Base-by-base conservation (phyloP, 106 monocot species). In the Phalaenopsis aphrodite region DNA sequence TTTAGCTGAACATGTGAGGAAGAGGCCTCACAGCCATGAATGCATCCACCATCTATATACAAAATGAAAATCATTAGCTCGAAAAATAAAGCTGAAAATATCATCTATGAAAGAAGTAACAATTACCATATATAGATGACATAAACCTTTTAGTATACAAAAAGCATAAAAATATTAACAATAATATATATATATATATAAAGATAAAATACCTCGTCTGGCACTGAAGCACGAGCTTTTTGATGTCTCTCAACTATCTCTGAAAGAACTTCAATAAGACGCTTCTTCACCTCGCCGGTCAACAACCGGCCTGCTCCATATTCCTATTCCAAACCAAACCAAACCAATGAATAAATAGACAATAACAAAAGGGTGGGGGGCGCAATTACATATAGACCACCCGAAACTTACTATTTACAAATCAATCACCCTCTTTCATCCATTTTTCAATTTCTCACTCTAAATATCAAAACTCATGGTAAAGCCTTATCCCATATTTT, bases 21-120 rank as follows among this genome's bases (percentile, higher is more conserved):
- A 96, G 93, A 76, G 96, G 96, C 69, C 96, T 88, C 78, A 91
- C 93, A 41, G 93, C 90, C 96, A 96, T 96, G 76, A 96, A 96
- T 55, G 93, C 92, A 81, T 94, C 96, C 47, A 96, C 96, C 91
- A 96, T 92, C 96, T 94, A 85, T 7, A 69, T 38, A 69, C 68
- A 68, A 68, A 12, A 38, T n/a, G 61, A 61, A 21, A 61, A 9
- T 23, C 10, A 5, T 61, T 61, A 21, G 2, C n/a, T 5, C 21
- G 61, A 5, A 61, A 52, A 61, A 61, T 61, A 61, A 3, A 61
- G 6, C 8, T 38, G 2, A 14, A 69, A 39, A 39, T 39, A 38
- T 69, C 69, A 39, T 65, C 15, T 69, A 39, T 36, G 12, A 69
- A 69, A 5, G 9, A 30, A 30, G 30, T 30, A 30, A 30, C 30